phyloP scores from a whole-genome alignment of 768 basidiomycete genomes.

The Rubroboletus pulcherrimus region DNA sequence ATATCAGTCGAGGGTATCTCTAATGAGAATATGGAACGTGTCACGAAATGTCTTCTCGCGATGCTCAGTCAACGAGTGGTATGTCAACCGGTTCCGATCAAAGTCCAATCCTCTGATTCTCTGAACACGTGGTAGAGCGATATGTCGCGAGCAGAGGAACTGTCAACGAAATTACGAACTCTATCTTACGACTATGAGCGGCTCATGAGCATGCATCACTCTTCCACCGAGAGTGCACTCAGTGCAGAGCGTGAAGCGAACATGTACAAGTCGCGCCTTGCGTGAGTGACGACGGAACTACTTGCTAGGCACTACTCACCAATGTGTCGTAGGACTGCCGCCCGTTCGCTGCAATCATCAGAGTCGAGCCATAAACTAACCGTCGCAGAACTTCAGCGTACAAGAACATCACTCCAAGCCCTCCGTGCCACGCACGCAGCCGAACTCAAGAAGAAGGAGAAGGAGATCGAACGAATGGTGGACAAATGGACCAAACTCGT shows the following conservation, averaged over 20 bases:
- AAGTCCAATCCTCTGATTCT: constrained; percentile 11
- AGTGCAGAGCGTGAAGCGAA: constrained; percentile 79
- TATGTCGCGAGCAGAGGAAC: constrained; percentile 72
- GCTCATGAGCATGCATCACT: constrained; percentile 58
- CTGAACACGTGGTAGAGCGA: constrained; percentile 49
- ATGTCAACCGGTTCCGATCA: constrained; percentile 28
- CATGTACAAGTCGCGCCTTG: constrained; percentile 64
- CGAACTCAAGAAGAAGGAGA: constrained; percentile 80
- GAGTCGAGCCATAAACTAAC: constrained; percentile 73
- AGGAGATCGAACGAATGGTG: constrained; percentile 67
- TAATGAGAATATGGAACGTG: constrained; percentile 48
- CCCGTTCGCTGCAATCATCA: constrained; percentile 51
- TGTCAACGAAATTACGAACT: constrained; percentile 71
- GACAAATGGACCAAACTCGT: constrained; percentile 74
- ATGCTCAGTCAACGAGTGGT: constrained; percentile 79
- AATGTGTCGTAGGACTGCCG: constrained; percentile 39
- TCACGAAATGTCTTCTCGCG: constrained; percentile 71
- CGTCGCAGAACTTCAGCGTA: constrained; percentile 63
- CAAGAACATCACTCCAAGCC: constrained; percentile 63
- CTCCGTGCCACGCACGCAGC: constrained; percentile 63
- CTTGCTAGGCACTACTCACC: constrained; percentile 6
- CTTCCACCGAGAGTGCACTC: constrained; percentile 56
- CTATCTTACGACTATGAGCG: constrained; percentile 81
- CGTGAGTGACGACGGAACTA: constrained; percentile 44
- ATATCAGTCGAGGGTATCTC: constrained; percentile 64